Conservation (phyloP, 2,329 filamentous ascomycete genomes). For the Coccinonectria pachysandricola region DNA sequence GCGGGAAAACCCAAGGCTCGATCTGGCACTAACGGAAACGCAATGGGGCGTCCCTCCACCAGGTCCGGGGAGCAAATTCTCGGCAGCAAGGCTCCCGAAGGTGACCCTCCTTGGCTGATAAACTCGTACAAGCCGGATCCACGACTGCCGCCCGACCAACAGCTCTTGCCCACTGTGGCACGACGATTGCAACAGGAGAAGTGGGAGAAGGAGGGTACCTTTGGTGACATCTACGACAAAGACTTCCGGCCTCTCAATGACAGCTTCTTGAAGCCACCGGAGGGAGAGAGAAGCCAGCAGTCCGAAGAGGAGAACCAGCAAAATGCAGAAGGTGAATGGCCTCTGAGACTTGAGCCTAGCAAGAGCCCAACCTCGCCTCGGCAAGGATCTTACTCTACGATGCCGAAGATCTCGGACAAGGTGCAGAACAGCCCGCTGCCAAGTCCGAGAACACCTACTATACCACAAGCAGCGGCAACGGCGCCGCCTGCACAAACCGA, state of each 20-base stretch:
- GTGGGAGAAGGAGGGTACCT: constrained; percentile 86
- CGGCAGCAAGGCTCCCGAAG: constrained; percentile 64
- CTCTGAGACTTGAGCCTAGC: constrained; percentile 36
- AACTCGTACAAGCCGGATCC: constrained; percentile 95
- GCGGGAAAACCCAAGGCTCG: constrained; percentile 52
- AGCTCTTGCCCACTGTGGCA: constrained; percentile 89
- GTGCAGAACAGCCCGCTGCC: constrained; percentile 24
- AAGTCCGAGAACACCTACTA: constrained; percentile 35
- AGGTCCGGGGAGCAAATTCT: constrained; percentile 46
- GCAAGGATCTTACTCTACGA: constrained; percentile 48
- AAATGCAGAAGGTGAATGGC: constrained; percentile 43
- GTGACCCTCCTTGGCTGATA: constrained; percentile 90
- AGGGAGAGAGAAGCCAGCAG: constrained; percentile 19
- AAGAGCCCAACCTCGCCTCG: constrained; percentile 39
- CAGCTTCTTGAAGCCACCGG: constrained; percentile 41
- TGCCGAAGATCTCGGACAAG: constrained; percentile 44
- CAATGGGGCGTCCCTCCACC: constrained; percentile 48
- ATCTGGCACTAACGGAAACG: constrained; percentile 40
- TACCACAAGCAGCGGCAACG: constrained; percentile 23
- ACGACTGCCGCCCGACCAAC: constrained; percentile 84
- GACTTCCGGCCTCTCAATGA: constrained; percentile 78
- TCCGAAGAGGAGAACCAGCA: constrained; percentile 6
- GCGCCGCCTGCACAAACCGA: constrained; percentile 15
- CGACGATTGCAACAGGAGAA: constrained; percentile 85
- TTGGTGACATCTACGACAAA: constrained; percentile 75